phyloP scores from a whole-genome alignment of 305 asterid species.

The Plantago rigida region DNA sequence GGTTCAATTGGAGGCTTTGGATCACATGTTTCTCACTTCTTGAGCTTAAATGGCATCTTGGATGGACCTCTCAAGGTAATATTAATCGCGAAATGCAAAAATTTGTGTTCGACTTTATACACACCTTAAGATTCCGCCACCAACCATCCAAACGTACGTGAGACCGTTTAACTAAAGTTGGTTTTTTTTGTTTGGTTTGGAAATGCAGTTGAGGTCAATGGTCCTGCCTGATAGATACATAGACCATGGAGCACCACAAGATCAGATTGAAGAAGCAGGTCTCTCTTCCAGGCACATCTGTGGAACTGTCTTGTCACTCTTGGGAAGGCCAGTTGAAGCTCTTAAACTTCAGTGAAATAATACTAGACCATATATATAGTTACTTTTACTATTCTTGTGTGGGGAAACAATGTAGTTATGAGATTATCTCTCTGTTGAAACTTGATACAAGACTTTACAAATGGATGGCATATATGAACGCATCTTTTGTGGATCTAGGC shows the following conservation, averaged over 20 bases:
- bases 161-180: no score
- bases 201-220: slow-evolving; percentile 66
- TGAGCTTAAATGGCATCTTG: slow-evolving; percentile 51
- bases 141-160: no score
- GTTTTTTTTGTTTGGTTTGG: not conserved
- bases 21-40: slow-evolving; percentile 61
- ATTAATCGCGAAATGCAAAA: no score
- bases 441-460: no score
- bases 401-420: no score
- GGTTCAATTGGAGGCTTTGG: slow-evolving; percentile 77
- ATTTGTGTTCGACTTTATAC: no score
- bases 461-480: no score
- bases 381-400: no score
- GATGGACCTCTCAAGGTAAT: slow-evolving; percentile 69
- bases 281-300: slow-evolving; percentile 56
- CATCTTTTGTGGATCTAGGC: no score
- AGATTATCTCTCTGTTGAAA: no score
- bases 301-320: slow-evolving; percentile 52
- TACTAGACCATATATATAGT: not conserved
- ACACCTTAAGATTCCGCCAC: no score
- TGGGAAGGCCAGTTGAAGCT: slow-evolving; percentile 54
- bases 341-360: slow-evolving; percentile 32
- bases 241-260: slow-evolving; percentile 68
- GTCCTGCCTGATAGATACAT: slow-evolving; percentile 70
- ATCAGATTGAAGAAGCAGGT: slow-evolving; percentile 71